Evolutionary conservation across 345 rosid genomes (phyloP), one percentile per base, ranked within the genome.

Genomic region (Heritiera littoralis): DNA sequence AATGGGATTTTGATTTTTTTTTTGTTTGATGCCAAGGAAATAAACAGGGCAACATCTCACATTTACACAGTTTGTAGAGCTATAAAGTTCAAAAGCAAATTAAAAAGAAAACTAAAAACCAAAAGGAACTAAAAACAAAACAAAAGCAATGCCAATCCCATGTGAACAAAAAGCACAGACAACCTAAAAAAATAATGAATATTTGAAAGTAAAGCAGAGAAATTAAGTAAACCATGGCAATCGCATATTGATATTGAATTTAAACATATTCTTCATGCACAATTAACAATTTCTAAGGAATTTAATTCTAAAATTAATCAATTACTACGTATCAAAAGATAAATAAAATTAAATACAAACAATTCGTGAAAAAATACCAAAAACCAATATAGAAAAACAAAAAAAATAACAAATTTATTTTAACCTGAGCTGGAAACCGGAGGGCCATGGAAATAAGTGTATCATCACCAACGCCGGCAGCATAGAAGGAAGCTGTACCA

Each of bases 341-440:
- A 0, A 51, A 30, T 20, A 58, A 7, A 20, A 30, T 2, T 49
- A 32, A 30, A 30, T 45, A 35, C 2, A 35, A 0, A 23, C 28
- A 23, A 23, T 23, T 23, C 28, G 28, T 23, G 28, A 23, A 23
- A 23, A 23, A 23, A 23, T 23, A 23, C 28, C 28, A 23, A 23
- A 41, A 59, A n/a, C 35, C 41, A 52, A 3, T 23, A 23, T 23
- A 23, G 28, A 69, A 2, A 48, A 2, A 59, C 4, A 60, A 7
- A 20, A 32, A 41, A 35, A 41, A 38, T 5, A 11, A 65, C 41
- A 48, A 32, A 38, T 28, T 13, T 13, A 7, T 28, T 7, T 4
- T 48, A 7, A 92, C 98, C 97, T 94, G 97, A 77, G 98, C 98
- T 38, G 97, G 97, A 64, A 92, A 88, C 66, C 97, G 89, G 77